Conservation (phyloP, 1,284 basidiomycete species). For the Melanopsichium pennsylvanicum region DNA sequence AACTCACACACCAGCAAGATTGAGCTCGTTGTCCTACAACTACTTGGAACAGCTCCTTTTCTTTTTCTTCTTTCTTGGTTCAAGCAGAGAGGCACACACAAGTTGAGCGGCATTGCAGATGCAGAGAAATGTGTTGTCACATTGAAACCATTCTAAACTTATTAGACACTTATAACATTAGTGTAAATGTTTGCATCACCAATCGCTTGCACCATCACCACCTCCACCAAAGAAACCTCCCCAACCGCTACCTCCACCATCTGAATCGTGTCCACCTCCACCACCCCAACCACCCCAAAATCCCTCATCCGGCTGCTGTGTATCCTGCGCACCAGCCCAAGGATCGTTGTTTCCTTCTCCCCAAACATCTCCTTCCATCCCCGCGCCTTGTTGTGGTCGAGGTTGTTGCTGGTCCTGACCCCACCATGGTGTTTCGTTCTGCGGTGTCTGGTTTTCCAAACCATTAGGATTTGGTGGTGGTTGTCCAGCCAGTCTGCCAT, state of each 20-base stretch:
- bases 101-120: no score
- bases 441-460: conserved; percentile 1
- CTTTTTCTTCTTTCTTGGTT: no score
- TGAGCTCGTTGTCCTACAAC: no score
- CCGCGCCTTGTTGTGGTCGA: conserved; percentile 9
- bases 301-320: conserved; percentile 15
- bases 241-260: conserved; percentile 18
- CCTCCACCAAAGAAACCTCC: conserved; percentile 45
- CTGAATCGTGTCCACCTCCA: conserved; percentile 2
- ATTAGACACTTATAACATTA: neutral
- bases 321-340: conserved; percentile 31
- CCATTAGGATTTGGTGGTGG: conserved; percentile 18
- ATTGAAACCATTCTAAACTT: no score
- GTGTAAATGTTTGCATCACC: neutral
- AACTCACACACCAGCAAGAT: no score
- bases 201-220: conserved; percentile 21
- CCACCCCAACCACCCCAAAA: conserved; percentile 25
- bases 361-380: conserved; percentile 32
- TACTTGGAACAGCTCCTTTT: no score
- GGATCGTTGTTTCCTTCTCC: conserved; percentile 27
- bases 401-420: conserved; percentile 21
- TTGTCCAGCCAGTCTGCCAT: conserved; percentile 21
- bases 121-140: no score
- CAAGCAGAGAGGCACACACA: no score
- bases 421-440: conserved; percentile 30